Percentiles rank a stretch among this genome's conserved stretches.
These are phyloP conservation scores for Phytomonas serpens DNA, from an alignment of 208 protist genomes.

Conservation along the genomic window DNA sequence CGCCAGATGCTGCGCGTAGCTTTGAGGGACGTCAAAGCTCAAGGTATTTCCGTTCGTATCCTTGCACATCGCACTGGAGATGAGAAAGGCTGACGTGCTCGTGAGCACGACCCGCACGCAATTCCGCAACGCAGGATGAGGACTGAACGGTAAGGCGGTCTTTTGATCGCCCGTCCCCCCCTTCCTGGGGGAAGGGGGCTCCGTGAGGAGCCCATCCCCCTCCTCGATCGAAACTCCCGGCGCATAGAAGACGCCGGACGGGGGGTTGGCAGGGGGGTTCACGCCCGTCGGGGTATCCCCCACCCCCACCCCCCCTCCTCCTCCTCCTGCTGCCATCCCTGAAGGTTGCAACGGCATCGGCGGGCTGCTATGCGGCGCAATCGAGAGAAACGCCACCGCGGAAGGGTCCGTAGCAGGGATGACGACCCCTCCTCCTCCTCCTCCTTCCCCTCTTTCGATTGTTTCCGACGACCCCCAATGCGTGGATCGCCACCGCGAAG, in stretches of 20 bases:
- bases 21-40: not conserved
- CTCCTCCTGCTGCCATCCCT: not conserved
- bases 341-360: not conserved
- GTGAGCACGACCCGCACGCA: not conserved
- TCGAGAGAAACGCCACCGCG: not conserved
- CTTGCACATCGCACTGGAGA: not conserved
- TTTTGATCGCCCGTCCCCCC: not conserved
- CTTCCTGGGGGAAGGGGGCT: not conserved
- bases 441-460: no score
- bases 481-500: no score
- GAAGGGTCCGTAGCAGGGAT: not conserved
- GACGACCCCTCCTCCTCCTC: not conserved
- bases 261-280: not conserved
- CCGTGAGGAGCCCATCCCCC: not conserved
- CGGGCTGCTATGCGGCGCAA: not conserved
- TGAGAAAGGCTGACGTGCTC: not conserved
- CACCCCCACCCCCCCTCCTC: no score
- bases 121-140: not conserved
- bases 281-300: no score
- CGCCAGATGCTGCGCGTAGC: not conserved
- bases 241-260: not conserved
- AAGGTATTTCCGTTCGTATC: not conserved
- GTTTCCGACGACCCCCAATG: no score
- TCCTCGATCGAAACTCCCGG: not conserved
- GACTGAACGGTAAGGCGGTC: not conserved